Base-by-base conservation (phyloP, 306 rosid genomes). In the Medicago lupulina region DNA sequence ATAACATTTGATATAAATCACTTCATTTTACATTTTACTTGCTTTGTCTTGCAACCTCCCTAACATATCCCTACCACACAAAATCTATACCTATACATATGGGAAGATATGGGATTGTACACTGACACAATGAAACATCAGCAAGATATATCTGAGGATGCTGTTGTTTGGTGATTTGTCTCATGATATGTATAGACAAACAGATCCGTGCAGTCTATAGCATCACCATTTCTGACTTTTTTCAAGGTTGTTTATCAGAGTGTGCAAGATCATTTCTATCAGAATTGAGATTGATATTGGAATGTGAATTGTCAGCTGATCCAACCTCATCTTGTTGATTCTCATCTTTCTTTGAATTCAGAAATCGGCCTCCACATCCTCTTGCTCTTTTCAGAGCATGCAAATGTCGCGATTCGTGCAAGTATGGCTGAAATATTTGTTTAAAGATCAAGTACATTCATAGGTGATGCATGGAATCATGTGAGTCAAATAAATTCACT, bases 361-460 rank as follows among this genome's bases (percentile, higher is more conserved):
- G 88, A 88, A 93, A 93, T 64, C 98, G 87, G 18, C 98, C 98
- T 51, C 98, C 98, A 47, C 97, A 89, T 82, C 98, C 98, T 74
- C 98, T 87, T 54, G 91, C 95, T 82, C 97, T 86, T 82, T 91
- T 87, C 69, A 93, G 69, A 14, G 98, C 98, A 59, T 90, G 98
- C 86, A 85, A 70, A 84, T 93, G 98, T 38, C 98, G 93, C 53
- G 98, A 93, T 83, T 93, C 98, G 31, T 93, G 98, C 90, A 90
- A 76, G 80, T 93, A 93, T 38, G 98, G 98, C 98, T 93, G 93
- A 91, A 84, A 85, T 55, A 68, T 41, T 19, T 12, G 38, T 43
- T 43, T 70, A 1, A 58, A 21, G 57, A 64, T 73, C 43, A 39
- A 71, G 68, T 60, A 47, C 31, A 61, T 47, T 31, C 67, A 51